Percentiles rank a stretch among this genome's conserved stretches.
phyloP scores from a whole-genome alignment of 2,329 filamentous ascomycete genomes.

The Monascus ruber region DNA sequence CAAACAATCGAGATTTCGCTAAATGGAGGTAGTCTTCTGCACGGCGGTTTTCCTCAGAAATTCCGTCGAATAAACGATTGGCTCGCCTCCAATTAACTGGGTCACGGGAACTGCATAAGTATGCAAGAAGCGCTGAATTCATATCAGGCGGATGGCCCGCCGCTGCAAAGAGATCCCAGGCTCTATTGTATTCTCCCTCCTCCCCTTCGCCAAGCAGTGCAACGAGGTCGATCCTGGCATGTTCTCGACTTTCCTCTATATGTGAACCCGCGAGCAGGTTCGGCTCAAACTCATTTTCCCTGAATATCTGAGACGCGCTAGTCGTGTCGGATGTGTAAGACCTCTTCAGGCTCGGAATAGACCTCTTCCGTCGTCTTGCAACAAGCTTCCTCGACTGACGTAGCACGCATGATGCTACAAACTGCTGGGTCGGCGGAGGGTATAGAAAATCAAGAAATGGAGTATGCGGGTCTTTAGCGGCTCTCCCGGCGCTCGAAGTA shows the following conservation, averaged over 20 bases:
- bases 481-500: constrained; percentile 4
- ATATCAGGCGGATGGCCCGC: constrained; percentile 17
- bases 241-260: constrained; percentile 3
- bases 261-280: constrained; percentile 1
- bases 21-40: constrained; percentile 34
- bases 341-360: constrained; percentile 11
- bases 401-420: constrained; percentile 11
- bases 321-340: constrained; percentile 16
- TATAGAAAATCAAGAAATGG: constrained; percentile 31
- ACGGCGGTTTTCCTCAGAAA: constrained; percentile 26
- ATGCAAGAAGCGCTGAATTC: constrained; percentile 21
- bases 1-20: constrained; percentile 32
- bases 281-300: constrained; percentile 2
- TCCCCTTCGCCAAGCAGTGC: constrained; percentile 8
- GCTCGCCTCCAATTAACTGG: constrained; percentile 31
- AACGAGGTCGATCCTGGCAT: constrained; percentile 9
- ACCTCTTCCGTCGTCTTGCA: constrained; percentile 17
- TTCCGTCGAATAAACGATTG: constrained; percentile 35
- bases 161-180: constrained; percentile 31
- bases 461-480: constrained; percentile 9
- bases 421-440: constrained; percentile 19
- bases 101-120: constrained; percentile 28
- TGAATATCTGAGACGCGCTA: constrained; percentile 2
- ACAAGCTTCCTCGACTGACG: constrained; percentile 12
- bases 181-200: constrained; percentile 22